Percentiles rank a stretch among this genome's conserved stretches.
These are phyloP conservation scores for Alternaria incomplexa DNA, from an alignment of 2,329 filamentous ascomycete genomes.

Conservation along the genomic window DNA sequence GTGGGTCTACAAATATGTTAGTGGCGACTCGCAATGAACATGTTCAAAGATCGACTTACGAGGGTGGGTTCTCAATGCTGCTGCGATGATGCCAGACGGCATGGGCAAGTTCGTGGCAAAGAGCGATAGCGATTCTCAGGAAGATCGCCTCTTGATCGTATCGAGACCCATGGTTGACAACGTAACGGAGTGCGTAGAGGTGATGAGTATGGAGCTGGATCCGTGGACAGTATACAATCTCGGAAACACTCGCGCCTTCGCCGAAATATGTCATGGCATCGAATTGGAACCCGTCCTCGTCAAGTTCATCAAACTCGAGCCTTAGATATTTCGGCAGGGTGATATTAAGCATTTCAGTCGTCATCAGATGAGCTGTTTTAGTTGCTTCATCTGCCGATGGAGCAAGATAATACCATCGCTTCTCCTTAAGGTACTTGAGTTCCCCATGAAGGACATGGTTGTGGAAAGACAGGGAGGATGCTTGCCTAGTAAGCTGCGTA, in stretches of 20 bases:
- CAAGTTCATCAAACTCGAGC: not conserved
- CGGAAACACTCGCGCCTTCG: not conserved
- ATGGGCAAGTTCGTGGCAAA: slow-evolving; percentile 11
- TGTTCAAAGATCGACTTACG: not conserved
- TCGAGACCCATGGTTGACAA: not conserved
- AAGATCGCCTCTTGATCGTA: not conserved
- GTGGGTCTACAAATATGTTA: not conserved
- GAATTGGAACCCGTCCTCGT: not conserved
- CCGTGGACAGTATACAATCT: not conserved
- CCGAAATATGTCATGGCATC: not conserved
- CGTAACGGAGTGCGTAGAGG: not conserved
- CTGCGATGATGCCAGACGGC: slow-evolving; percentile 3
- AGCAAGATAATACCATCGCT: not conserved
- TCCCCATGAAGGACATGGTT: slow-evolving; percentile 2
- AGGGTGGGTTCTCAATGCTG: not conserved
- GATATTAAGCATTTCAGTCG: not conserved
- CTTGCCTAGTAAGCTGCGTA: slow-evolving; percentile 2
- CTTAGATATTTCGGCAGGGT: not conserved
- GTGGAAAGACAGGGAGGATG: not conserved
- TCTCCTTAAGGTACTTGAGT: not conserved
- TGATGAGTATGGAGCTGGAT: slow-evolving; percentile 8
- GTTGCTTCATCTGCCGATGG: not conserved
- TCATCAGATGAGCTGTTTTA: not conserved
- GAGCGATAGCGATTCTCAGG: slow-evolving; percentile 3
- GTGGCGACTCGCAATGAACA: not conserved